Evolutionary conservation across 2,329 filamentous ascomycete species (phyloP).

Genomic region (Cercospora sp.): DNA sequence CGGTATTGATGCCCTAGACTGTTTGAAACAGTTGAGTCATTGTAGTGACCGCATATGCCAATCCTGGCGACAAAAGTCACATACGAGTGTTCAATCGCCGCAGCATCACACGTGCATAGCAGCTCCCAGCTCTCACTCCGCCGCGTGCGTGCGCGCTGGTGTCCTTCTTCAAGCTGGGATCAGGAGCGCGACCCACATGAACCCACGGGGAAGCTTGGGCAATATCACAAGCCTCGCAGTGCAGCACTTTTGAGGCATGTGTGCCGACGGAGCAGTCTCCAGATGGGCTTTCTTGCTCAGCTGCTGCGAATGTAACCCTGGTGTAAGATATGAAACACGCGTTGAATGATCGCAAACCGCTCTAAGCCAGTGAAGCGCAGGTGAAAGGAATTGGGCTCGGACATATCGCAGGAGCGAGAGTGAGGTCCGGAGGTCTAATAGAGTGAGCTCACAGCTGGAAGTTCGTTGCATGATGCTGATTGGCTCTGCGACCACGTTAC

Average conservation of each 20-base stretch:
- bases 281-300: background rate
- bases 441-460: background rate
- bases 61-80: background rate
- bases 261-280: background rate
- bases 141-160: background rate
- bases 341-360: background rate
- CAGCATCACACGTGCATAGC: background rate
- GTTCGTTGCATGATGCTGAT: background rate
- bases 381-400: background rate
- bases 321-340: background rate
- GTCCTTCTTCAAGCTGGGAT: background rate
- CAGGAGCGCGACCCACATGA: background rate
- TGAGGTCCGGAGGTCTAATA: background rate
- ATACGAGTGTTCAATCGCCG: background rate
- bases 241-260: background rate
- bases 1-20: background rate
- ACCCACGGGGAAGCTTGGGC: slow-evolving; percentile 5
- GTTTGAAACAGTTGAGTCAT: background rate
- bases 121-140: background rate
- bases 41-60: background rate
- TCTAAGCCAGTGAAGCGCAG: background rate
- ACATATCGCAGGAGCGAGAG: background rate
- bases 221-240: background rate
- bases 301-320: background rate
- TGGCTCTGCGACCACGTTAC: background rate